Conservation (phyloP, 2,329 filamentous ascomycete species). For the Sarocladiaceae sp. region DNA sequence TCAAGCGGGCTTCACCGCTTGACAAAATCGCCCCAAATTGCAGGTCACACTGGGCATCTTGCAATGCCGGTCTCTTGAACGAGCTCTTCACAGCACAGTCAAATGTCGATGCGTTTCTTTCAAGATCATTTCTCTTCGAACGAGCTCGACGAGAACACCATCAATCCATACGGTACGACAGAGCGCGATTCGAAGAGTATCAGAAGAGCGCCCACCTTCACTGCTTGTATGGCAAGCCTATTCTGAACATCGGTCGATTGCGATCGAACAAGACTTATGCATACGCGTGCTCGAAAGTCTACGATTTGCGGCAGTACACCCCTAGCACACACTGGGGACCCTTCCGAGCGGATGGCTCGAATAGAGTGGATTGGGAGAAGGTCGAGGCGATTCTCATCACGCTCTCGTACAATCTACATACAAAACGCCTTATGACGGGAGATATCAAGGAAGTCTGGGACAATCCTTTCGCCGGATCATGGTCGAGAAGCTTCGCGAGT, state of each 20-base stretch:
- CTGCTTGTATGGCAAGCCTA: constrained; percentile 61
- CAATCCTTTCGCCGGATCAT: constrained; percentile 51
- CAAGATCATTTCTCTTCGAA: constrained; percentile 59
- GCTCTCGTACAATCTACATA: constrained; percentile 57
- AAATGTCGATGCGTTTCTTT: constrained; percentile 58
- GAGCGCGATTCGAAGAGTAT: constrained; percentile 27
- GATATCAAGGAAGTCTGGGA: constrained; percentile 51
- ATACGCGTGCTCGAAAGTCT: constrained; percentile 65
- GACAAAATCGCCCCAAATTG: constrained; percentile 23
- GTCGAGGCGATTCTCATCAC: constrained; percentile 71
- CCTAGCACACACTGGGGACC: constrained; percentile 63
- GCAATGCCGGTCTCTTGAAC: constrained; percentile 40
- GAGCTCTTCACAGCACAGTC: constrained; percentile 39
- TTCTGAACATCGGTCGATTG: constrained; percentile 34
- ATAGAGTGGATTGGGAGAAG: constrained; percentile 73
- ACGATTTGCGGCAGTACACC: constrained; percentile 68
- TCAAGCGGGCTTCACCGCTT: constrained; percentile 37
- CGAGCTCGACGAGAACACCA: constrained; percentile 41
- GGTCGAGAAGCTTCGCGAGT: constrained; percentile 43
- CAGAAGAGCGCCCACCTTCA: constrained; percentile 70
- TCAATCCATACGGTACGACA: constrained; percentile 23
- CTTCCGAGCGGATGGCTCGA: constrained; percentile 59
- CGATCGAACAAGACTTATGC: constrained; percentile 43
- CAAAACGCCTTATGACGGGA: constrained; percentile 40
- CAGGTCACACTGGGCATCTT: constrained; percentile 36